Base-by-base conservation (phyloP, 768 basidiomycete genomes). In the Psilocybe tampanensis region DNA sequence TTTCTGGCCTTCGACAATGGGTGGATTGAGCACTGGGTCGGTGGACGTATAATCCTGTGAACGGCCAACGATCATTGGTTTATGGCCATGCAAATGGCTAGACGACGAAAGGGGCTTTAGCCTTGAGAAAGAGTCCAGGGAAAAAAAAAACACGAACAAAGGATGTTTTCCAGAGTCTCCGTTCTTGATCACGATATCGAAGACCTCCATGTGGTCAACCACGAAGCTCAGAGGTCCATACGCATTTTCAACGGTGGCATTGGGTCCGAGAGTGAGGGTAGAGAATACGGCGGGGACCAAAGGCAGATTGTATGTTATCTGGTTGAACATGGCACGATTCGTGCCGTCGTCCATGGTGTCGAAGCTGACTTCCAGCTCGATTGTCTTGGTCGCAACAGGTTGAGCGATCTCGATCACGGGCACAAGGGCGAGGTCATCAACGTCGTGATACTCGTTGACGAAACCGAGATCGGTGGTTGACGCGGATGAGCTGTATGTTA, bases 31-130 rank as follows among this genome's bases (percentile, higher is more conserved):
- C 1, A 74, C 64, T 0, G 90, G 82, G 71, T 98, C 91, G 64
- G 80, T 73, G 1, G 89, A 88, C 0, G 84, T 84, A 63, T 86
- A 93, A 67, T 95, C 82, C 52, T 77, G 62, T 2, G 85, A 81
- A 52, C 89, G 86, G 54, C 84, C 79, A 19, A 96, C 86, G 59
- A 98, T 81, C 76, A 90, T 88, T 74, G 87, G 82, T 64, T 88
- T 87, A 76, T 96, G 92, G 0, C 95, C 95, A 71, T 96, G 94
- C 53, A 95, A 71, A 70, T 97, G 94, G 84, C 94, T 94, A 50
- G 59, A 8, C 42, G 41, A 17, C n/a, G 21, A 56, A 53, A 17
- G 24, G 15, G 33, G 8, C 47, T 26, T 43, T 29, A 34, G 15
- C 43, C 9, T 29, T 29, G 26, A 0, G 2, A 4, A 34, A 19